Evolutionary conservation across 768 basidiomycete species (phyloP).

Genomic region (Phaeotremella skinneri): DNA sequence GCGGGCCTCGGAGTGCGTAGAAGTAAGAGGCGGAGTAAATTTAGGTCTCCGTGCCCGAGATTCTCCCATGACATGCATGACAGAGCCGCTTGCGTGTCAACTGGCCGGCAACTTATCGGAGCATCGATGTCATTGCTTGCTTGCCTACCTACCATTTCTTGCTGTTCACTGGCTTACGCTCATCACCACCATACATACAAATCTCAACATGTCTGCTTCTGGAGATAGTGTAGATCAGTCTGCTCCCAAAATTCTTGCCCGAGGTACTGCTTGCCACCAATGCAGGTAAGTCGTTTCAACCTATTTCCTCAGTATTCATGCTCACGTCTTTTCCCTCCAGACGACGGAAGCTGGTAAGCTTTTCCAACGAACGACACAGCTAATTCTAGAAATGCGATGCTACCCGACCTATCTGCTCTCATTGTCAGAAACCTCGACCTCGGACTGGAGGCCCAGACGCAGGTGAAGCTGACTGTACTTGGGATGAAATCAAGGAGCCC

Average conservation of each 20-base stretch:
- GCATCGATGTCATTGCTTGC: conserved; percentile 1
- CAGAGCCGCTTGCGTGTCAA: neutral
- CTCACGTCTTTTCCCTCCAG: neutral
- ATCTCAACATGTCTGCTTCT: neutral
- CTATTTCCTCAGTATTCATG: neutral
- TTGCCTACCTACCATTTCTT: neutral
- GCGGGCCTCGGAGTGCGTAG: no score
- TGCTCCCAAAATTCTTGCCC: conserved; percentile 5
- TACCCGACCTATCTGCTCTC: conserved; percentile 29
- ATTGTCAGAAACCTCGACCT: conserved; percentile 33
- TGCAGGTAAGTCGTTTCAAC: conserved; percentile 6
- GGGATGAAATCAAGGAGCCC: conserved; percentile 35
- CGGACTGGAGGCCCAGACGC: conserved; percentile 6
- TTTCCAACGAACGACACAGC: neutral
- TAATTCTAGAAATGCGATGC: conserved; percentile 39
- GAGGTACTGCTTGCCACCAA: conserved; percentile 11
- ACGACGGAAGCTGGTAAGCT: conserved; percentile 7
- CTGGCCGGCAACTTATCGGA: neutral
- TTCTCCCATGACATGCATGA: no score
- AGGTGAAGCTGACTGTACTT: conserved; percentile 30
- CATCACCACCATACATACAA: neutral
- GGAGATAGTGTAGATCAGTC: neutral
- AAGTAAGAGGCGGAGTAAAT: neutral
- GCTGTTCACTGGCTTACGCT: neutral
- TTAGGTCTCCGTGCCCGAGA: neutral